Evolutionary conservation across 352 stramenopile genomes (phyloP).

Genomic region (Aphanomyces euteiches): DNA sequence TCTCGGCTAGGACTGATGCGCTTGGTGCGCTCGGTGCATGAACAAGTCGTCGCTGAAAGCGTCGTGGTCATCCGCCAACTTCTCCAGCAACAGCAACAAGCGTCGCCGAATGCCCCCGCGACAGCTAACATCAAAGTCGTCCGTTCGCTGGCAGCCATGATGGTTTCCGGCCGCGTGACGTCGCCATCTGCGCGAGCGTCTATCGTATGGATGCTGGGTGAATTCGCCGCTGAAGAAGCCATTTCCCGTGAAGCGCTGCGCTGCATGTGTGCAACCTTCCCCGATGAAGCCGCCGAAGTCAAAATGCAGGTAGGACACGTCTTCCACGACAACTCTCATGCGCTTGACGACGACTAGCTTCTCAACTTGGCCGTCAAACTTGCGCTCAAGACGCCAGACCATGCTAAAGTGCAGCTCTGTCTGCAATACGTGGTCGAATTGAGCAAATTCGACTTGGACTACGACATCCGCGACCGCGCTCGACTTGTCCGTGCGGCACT

Average conservation of each 20-base stretch:
- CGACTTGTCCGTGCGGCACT: constrained; percentile 77
- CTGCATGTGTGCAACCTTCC: constrained; percentile 84
- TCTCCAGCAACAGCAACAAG: constrained; percentile 76
- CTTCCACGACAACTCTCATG: neutral
- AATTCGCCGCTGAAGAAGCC: constrained; percentile 65
- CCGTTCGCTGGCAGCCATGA: constrained; percentile 70
- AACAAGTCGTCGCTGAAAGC: constrained; percentile 91
- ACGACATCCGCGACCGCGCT: constrained; percentile 89
- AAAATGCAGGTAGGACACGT: constrained; percentile 57
- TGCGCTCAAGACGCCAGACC: constrained; percentile 60
- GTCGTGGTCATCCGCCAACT: constrained; percentile 95
- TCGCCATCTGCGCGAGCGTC: constrained; percentile 76
- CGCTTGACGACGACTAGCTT: constrained; percentile 33
- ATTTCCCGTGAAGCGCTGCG: constrained; percentile 82
- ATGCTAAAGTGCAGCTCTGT: constrained; percentile 70
- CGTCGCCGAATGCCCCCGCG: constrained; percentile 29
- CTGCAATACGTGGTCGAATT: constrained; percentile 90
- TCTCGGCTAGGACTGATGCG: constrained; percentile 56
- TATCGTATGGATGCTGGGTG: constrained; percentile 91
- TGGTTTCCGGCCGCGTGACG: constrained; percentile 64
- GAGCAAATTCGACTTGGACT: constrained; percentile 89
- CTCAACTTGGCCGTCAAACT: constrained; percentile 93
- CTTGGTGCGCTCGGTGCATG: constrained; percentile 78
- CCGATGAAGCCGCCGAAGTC: constrained; percentile 81
- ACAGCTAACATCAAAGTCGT: constrained; percentile 78